Evolutionary conservation across 257 asterid genomes (phyloP).

Genomic region (Solanum tacnaense): DNA sequence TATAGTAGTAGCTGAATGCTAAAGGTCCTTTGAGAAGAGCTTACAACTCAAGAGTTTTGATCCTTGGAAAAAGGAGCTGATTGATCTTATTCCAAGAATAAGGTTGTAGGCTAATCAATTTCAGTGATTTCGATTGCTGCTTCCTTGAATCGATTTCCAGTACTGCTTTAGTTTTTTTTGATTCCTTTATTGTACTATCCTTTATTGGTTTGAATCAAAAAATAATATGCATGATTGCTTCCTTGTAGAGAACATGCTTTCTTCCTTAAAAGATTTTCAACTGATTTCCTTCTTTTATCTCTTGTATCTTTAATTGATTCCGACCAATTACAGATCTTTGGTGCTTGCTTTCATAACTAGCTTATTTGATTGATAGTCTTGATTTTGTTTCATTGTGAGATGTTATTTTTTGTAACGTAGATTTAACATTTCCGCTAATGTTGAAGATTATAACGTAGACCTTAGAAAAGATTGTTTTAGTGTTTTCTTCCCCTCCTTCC

Average conservation of each 20-base stretch:
- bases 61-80: not conserved
- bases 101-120: not conserved
- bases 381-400: not conserved
- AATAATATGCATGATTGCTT: not conserved
- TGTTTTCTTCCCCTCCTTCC: not conserved
- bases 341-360: not conserved
- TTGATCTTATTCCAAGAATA: not conserved
- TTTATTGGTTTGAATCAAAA: no score
- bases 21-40: not conserved
- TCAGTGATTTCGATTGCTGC: not conserved
- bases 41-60: not conserved
- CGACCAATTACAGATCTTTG: not conserved
- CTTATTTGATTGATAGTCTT: not conserved
- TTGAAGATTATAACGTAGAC: not conserved
- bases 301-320: not conserved
- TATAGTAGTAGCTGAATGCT: not conserved
- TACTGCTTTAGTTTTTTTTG: no score
- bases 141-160: not conserved
- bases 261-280: not conserved
- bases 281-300: not conserved
- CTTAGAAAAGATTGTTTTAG: not conserved
- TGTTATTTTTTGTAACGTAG: not conserved
- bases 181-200: no score
- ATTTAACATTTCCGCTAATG: not conserved
- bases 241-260: not conserved